Evolutionary conservation across 305 asterid genomes (phyloP), one percentile per base, ranked within the genome.

Genomic region (Salvia sclarea): DNA sequence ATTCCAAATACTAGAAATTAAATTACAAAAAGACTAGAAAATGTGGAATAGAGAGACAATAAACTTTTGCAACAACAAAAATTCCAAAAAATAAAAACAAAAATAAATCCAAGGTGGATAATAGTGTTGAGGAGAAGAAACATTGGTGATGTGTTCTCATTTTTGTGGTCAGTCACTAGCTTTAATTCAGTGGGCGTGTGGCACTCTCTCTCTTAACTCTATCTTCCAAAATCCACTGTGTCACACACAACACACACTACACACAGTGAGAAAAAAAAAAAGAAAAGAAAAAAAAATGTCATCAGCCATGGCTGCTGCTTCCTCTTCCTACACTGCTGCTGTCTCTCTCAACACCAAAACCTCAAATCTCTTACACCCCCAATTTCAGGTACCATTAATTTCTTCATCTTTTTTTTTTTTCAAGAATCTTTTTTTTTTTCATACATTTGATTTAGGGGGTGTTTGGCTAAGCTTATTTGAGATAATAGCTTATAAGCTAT

Each of bases 241-340:
- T n/a, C 33, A 40, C 66, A 17, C 79, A 50, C 58, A 41, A 45
- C 30, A 53, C 66, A 48, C 81, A 62, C 18, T n/a, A n/a, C n/a
- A n/a, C n/a, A n/a, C n/a, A n/a, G n/a, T n/a, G n/a, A n/a, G n/a
- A n/a, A n/a, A n/a, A n/a, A n/a, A n/a, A n/a, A n/a, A n/a, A n/a
- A n/a, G n/a, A n/a, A n/a, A n/a, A n/a, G n/a, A n/a, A n/a, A n/a
- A 20, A 30, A 50, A 57, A 43, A 84, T 81, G 88, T 60, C 91
- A 72, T 70, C 92, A 43, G 76, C 87, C 13, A 81, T 84, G 58
- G 87, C 91, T 73, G 91, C 70, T 52, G 8, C 94, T 52, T 74
- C 96, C 45, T 77, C 95, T 75, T 82, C 93, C 49, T 83, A 82
- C 68, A 70, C 95, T 17, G 76, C 83, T 66, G 78, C 93, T 8